Evolutionary conservation across 2,329 filamentous ascomycete genomes (phyloP), one percentile per base, ranked within the genome.

Genomic region (Pseudogymnoascus sp.): DNA sequence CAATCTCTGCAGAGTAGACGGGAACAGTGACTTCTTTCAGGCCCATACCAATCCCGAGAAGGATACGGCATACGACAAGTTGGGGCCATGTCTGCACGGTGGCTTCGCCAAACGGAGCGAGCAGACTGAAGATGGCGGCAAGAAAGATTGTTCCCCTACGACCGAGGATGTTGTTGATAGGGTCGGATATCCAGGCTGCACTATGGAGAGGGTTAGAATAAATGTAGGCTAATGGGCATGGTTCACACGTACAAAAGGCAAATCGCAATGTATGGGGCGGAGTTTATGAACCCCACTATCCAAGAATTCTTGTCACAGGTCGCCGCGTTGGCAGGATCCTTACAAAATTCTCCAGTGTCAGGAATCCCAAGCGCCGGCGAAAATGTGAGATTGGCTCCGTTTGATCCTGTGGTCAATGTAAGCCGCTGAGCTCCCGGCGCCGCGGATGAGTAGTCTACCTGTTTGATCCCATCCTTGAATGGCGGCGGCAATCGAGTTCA

Each of bases 121-220:
- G 74, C 68, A 63, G 77, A 65, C 25, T 74, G 68, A 65, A 89
- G 63, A 89, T 88, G 53, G 88, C 90, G 5, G 89, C 86, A 63
- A 90, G 77, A 74, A 91, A 93, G 66, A 93, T 92, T 16, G 86
- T 88, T 62, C 86, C 86, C 11, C 87, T 79, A 65, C 88, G 84
- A 12, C 87, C 88, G 63, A 89, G 83, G 70, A 77, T 82, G 66
- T 85, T 36, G 71, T 88, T 88, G 21, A 84, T 69, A 3, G 86
- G 86, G 65, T 90, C 87, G 0, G 86, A 87, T 12, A 88, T 74
- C 87, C 86, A 89, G 71, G 84, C 87, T 8, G 84, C 85, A 46
- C 18, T 18, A 18, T 66, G 63, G 78, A 75, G 18, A 77, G 70
- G 65, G 74, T 70, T 60, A 80, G 74, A 71, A 64, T 77, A 37